Evolutionary conservation across 148 eudicot genomes (phyloP).

Genomic region (Nyssa sinensis): DNA sequence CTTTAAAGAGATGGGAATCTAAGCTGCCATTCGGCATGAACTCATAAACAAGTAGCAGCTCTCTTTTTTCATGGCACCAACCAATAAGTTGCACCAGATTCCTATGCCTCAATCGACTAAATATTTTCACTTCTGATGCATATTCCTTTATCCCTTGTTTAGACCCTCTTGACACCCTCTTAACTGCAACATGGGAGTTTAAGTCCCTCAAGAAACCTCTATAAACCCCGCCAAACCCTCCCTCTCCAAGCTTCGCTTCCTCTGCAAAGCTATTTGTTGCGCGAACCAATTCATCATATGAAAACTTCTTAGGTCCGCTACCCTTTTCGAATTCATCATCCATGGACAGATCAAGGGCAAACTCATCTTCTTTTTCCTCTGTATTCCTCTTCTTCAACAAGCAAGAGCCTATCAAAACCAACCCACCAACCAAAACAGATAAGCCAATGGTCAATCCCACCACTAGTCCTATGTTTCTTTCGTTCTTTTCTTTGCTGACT

Average conservation of each 20-base stretch:
- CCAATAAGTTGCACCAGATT: conserved; percentile 31
- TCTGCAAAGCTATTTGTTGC: conserved; percentile 13
- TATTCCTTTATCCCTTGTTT: conserved; percentile 30
- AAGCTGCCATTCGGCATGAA: conserved; percentile 23
- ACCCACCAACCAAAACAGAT: not conserved
- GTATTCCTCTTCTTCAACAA: conserved; percentile 11
- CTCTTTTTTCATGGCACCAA: conserved; percentile 38
- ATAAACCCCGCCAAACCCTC: conserved; percentile 27
- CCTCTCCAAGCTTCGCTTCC: conserved; percentile 23
- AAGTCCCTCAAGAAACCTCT: conserved; percentile 13
- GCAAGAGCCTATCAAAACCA: not conserved
- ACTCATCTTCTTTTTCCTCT: not conserved
- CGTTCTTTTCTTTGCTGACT: not conserved
- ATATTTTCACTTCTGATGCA: conserved; percentile 31
- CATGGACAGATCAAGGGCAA: not conserved
- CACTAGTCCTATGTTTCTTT: not conserved
- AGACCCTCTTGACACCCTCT: conserved; percentile 21
- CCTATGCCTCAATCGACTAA: conserved; percentile 21
- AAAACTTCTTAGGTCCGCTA: conserved; percentile 17
- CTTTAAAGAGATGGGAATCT: conserved; percentile 24
- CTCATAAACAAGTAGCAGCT: conserved; percentile 29
- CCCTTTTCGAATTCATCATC: conserved; percentile 14
- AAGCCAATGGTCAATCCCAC: conserved; percentile 17
- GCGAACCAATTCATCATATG: conserved; percentile 8
- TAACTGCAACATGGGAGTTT: conserved; percentile 18